These are phyloP conservation scores for Neurospora sp. DNA, from an alignment of 495 filamentous ascomycete genomes.

Conservation along the genomic window DNA sequence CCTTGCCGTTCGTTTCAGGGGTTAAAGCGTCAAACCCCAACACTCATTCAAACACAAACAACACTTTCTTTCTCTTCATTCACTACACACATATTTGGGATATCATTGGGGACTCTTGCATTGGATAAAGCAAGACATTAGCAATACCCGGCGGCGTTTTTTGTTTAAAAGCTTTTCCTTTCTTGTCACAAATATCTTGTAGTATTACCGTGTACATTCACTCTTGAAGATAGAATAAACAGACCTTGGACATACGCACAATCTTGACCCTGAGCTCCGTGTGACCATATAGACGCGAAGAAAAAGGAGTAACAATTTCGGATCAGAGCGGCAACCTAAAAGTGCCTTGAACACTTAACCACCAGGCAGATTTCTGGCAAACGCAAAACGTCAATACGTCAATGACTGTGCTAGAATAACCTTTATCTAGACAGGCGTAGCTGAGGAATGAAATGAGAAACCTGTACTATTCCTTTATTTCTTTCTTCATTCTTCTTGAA, in stretches of 20 bases:
- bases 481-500: neutral
- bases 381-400: neutral
- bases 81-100: neutral
- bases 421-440: neutral
- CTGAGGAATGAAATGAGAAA: neutral
- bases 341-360: neutral
- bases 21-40: constrained; percentile 6
- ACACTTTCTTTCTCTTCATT: neutral
- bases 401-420: neutral
- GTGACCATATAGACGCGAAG: neutral
- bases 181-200: neutral
- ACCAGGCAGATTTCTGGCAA: neutral
- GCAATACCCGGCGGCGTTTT: neutral
- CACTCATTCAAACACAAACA: neutral
- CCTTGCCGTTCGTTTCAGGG: constrained; percentile 16
- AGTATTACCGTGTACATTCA: neutral
- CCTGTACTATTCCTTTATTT: neutral
- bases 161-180: neutral
- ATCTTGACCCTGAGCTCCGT: neutral
- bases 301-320: neutral
- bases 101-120: neutral
- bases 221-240: neutral
- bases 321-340: neutral
- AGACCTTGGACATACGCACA: neutral
- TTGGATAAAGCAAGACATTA: neutral